These are phyloP conservation scores for Musa itinerans DNA, from an alignment of 176 grass and related monocot species.

Conservation along the genomic window DNA sequence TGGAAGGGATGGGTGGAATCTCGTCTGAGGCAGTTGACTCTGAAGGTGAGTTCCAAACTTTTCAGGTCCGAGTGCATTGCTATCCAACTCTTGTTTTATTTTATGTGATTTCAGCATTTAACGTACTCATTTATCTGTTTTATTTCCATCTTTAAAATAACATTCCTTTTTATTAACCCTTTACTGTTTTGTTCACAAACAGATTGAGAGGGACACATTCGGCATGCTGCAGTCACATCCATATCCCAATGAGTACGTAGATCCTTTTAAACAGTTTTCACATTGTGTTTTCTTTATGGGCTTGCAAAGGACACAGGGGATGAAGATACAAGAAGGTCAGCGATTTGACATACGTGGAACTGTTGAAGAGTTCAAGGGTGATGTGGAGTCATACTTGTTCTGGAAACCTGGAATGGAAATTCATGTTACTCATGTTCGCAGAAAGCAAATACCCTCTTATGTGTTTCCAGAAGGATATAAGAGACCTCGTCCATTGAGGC, in stretches of 20 bases:
- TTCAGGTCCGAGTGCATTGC: too few species aligned
- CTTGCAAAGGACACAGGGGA: constrained; percentile 82
- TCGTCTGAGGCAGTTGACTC: constrained; percentile 79
- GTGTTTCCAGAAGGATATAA: constrained; percentile 86
- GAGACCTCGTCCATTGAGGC: constrained; percentile 37
- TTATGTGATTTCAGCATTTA: background rate
- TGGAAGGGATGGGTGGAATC: constrained; percentile 99
- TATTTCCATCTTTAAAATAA: background rate
- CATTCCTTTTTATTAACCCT: background rate
- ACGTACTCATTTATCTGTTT: background rate
- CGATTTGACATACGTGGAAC: constrained; percentile 96
- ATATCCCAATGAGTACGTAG: constrained; percentile 77
- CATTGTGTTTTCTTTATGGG: constrained; percentile 99
- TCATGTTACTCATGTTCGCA: constrained; percentile 86
- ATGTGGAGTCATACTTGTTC: constrained; percentile 66
- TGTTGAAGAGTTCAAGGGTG: constrained; percentile 81
- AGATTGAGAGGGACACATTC: constrained; percentile 95
- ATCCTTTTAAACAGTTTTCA: constrained; percentile 54
- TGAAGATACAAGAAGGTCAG: constrained; percentile 84
- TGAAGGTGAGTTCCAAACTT: constrained; percentile 45
- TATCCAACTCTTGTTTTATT: background rate
- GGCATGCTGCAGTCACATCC: constrained; percentile 92
- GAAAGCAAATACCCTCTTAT: constrained; percentile 78
- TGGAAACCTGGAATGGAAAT: constrained; percentile 96
- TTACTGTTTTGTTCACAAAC: constrained; percentile 6